Conservation (phyloP, 345 rosid genomes). For the Euphorbia pulcherrima region DNA sequence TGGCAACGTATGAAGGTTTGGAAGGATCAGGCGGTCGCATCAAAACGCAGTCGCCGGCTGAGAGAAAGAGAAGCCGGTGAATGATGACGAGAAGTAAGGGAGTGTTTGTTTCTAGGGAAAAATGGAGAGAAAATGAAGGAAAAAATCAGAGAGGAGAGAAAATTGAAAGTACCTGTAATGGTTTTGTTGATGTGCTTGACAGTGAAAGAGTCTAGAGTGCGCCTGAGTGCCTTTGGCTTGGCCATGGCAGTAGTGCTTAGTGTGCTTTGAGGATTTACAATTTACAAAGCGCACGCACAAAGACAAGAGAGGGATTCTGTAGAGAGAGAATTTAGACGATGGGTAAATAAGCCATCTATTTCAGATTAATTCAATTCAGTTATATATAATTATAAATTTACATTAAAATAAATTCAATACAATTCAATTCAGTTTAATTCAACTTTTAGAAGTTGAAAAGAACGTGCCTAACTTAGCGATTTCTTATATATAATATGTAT, state of each 20-base stretch:
- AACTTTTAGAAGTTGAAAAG: too few relatives aligned
- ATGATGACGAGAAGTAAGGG: neutral
- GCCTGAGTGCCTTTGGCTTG: constrained; percentile 68
- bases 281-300: constrained; percentile 28
- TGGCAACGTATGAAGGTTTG: constrained; percentile 86
- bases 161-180: constrained; percentile 51
- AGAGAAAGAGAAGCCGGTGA: neutral
- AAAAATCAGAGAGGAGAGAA: neutral
- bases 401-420: too few relatives aligned
- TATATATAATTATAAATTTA: too few relatives aligned
- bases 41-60: constrained; percentile 90
- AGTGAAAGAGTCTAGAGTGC: constrained; percentile 66
- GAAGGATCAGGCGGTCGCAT: constrained; percentile 85
- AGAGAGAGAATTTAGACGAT: neutral
- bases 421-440: too few relatives aligned
- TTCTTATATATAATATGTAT: too few relatives aligned
- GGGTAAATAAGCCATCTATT: too few relatives aligned
- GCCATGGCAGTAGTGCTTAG: constrained; percentile 50
- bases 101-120: constrained; percentile 4
- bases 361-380: too few relatives aligned
- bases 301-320: constrained; percentile 27
- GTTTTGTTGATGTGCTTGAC: constrained; percentile 71
- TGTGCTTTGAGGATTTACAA: constrained; percentile 5
- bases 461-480: too few relatives aligned
- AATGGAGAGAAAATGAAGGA: neutral